phyloP scores from a whole-genome alignment of 2,329 filamentous ascomycete genomes.

The Tolypocladium ovalisporum region DNA sequence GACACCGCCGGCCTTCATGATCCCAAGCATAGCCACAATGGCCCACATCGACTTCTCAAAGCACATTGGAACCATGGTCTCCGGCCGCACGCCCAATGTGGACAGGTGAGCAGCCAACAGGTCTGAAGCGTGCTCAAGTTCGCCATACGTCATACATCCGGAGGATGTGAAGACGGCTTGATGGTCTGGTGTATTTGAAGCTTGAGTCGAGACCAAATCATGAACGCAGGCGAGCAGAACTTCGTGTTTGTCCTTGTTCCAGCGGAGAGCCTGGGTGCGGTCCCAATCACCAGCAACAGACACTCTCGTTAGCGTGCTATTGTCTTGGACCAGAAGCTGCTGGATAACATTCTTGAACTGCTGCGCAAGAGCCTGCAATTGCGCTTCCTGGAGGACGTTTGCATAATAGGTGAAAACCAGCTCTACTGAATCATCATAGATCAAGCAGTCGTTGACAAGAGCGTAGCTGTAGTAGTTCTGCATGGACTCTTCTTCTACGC shows the following conservation, averaged over 20 bases:
- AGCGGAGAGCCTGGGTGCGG: background rate
- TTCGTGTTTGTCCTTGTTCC: background rate
- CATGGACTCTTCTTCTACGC: background rate
- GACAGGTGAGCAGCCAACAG: slow-evolving; percentile 2
- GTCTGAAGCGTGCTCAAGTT: slow-evolving; percentile 12
- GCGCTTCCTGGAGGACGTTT: background rate
- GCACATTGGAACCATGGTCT: background rate
- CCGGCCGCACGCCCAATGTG: slow-evolving; percentile 8
- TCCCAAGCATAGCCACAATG: slow-evolving; percentile 5
- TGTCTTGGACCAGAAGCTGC: background rate
- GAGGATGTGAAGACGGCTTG: slow-evolving; percentile 31
- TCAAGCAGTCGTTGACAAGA: background rate
- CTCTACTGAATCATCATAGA: background rate
- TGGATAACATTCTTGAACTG: background rate
- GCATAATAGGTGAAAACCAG: background rate
- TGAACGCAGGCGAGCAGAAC: background rate
- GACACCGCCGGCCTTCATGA: slow-evolving; percentile 6
- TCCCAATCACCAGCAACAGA: background rate
- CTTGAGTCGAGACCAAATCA: slow-evolving; percentile 18
- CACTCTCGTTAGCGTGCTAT: background rate
- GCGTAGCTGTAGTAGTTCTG: slow-evolving; percentile 1
- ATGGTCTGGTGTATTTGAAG: slow-evolving; percentile 16
- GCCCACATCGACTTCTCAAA: slow-evolving; percentile 2
- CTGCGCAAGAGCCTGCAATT: background rate
- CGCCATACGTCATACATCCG: slow-evolving; percentile 27